Evolutionary conservation across 2,329 filamentous ascomycete species (phyloP).

Genomic region (Fusarium drepaniforme): DNA sequence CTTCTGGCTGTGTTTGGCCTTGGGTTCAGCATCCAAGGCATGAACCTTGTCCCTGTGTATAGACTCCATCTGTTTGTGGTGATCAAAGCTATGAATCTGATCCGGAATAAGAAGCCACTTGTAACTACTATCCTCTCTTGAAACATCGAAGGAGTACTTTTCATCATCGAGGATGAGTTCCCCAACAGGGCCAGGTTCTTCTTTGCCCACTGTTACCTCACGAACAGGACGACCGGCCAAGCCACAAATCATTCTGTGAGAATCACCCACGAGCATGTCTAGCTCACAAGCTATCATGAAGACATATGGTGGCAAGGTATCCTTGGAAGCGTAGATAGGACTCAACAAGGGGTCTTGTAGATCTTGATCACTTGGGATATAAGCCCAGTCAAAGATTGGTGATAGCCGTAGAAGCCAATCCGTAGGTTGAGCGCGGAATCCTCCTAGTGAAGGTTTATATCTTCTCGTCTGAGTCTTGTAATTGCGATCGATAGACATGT

Average conservation of each 20-base stretch:
- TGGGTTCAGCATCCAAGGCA: constrained; percentile 10
- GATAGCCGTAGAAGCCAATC: constrained; percentile 15
- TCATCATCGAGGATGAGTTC: constrained; percentile 24
- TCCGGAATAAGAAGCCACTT: constrained; percentile 28
- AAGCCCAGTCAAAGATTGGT: constrained; percentile 23
- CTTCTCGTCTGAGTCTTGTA: constrained; percentile 17
- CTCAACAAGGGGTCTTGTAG: constrained; percentile 16
- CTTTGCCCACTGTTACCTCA: constrained; percentile 7
- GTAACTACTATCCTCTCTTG: not conserved
- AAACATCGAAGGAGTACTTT: constrained; percentile 16
- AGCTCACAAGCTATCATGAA: constrained; percentile 23
- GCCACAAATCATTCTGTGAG: constrained; percentile 20
- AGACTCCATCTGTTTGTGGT: constrained; percentile 3
- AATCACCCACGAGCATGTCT: constrained; percentile 21
- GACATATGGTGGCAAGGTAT: not conserved
- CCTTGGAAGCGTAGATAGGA: constrained; percentile 12
- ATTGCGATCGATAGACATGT: constrained; percentile 9
- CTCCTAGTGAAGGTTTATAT: constrained; percentile 17
- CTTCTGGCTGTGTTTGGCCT: constrained; percentile 18
- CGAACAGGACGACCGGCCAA: not conserved
- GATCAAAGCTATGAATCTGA: constrained; percentile 27
- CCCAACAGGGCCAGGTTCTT: not conserved
- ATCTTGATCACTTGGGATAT: constrained; percentile 6
- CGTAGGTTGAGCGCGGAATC: constrained; percentile 2
- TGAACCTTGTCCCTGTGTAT: constrained; percentile 15